Base-by-base conservation (phyloP, 139 green algal genomes). In the Ettlia oleoabundans region DNA sequence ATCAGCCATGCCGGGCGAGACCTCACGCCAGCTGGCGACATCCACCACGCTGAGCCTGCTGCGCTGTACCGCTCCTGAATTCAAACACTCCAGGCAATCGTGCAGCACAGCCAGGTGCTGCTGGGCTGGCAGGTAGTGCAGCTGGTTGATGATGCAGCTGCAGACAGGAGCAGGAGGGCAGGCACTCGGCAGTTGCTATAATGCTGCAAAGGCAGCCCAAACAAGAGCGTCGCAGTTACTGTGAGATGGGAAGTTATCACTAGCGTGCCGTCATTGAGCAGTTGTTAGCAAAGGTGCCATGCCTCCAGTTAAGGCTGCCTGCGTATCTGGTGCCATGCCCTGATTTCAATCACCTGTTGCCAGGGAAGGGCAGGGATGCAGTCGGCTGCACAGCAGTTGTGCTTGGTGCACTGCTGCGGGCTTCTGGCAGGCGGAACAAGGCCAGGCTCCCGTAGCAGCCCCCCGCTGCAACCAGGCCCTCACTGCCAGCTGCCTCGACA, bases 41-140 rank as follows among this genome's bases (percentile, higher is more conserved):
- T 82, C 76, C 30, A 82, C 30, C 61, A 82, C 30, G 61, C 76
- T 73, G 61, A 82, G 61, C 47, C 75, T 81, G 75, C 58, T 67
- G 61, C 30, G 42, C 40, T 62, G 4, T 33, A 0, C 52, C 24
- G 41, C n/a, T 40, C 37, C 76, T 71, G 61, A 40, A 73, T n/a
- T n/a, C n/a, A n/a, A n/a, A n/a, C n/a, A n/a, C 33, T n/a, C 30
- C 61, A 72, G 76, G 61, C 24, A n/a, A 30, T 74, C 61, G 38
- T 51, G 62, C 41, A 82, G 61, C 22, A 26, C 62, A 1, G 76
- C 76, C 61, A 72, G 63, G 38, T n/a, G 55, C 8, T 30, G 1
- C 5, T 42, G 19, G 22, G n/a, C 41, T 19, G 61, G 41, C 62
- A 82, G 40, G 41, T 64, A 13, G n/a, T 74, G 61, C 40, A 82